These are phyloP conservation scores for Rasamsonia emersonii DNA, from an alignment of 2,329 filamentous ascomycete species.

Conservation along the genomic window DNA sequence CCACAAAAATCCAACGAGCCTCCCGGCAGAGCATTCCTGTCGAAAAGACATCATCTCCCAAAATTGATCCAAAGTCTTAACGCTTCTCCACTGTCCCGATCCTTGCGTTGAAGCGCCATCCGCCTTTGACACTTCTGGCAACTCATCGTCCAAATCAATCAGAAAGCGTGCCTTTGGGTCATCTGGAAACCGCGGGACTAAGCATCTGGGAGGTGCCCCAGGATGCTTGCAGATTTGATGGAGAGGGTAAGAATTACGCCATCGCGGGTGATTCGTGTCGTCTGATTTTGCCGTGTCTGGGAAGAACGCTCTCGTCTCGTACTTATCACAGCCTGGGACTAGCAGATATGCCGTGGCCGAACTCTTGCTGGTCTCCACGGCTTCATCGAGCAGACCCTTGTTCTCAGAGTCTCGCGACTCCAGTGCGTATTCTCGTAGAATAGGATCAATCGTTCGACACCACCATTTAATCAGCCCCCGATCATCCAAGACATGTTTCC, in stretches of 20 bases:
- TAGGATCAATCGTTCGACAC: constrained; percentile 76
- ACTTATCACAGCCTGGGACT: constrained; percentile 75
- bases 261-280: constrained; percentile 29
- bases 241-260: constrained; percentile 59
- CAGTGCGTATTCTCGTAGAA: constrained; percentile 46
- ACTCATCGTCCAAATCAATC: constrained; percentile 79
- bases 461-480: constrained; percentile 89
- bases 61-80: constrained; percentile 79
- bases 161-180: constrained; percentile 90
- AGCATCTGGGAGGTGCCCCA: constrained; percentile 66
- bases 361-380: constrained; percentile 20
- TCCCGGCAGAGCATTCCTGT: constrained; percentile 88
- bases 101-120: constrained; percentile 30
- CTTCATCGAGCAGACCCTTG: constrained; percentile 19
- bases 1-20: constrained; percentile 93
- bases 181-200: constrained; percentile 87
- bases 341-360: constrained; percentile 69
- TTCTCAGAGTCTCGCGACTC: constrained; percentile 30
- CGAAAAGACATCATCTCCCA: constrained; percentile 98
- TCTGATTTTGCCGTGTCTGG: constrained; percentile 45
- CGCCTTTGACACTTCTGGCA: constrained; percentile 42
- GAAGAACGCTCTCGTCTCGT: constrained; percentile 71
- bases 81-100: constrained; percentile 69
- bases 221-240: constrained; percentile 62
- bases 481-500: constrained; percentile 89